A percentile compares a stretch with the other conserved stretches of the same genome.
These are phyloP conservation scores for Pythium pyrilobum DNA, from an alignment of 352 stramenopile genomes.

Conservation along the genomic window DNA sequence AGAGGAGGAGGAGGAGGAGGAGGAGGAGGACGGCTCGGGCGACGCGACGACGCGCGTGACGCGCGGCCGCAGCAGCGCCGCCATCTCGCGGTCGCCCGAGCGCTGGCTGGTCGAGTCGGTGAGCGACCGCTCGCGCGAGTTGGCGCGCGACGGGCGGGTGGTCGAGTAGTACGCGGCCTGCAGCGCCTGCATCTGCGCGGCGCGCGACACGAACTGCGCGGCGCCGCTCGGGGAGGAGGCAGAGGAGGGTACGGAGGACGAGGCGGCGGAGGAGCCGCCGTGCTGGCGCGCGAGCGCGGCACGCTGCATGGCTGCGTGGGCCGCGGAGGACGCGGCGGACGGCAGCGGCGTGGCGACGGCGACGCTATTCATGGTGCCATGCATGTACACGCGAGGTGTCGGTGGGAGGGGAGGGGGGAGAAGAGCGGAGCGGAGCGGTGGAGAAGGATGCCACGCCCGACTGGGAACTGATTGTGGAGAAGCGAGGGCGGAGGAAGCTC, in stretches of 20 bases:
- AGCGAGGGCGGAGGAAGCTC: background rate
- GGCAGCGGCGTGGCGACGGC: background rate
- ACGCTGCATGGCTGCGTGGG: conserved; percentile 19
- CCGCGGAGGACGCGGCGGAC: background rate
- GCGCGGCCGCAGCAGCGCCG: conserved; percentile 3
- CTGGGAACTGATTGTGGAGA: background rate
- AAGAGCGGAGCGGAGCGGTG: background rate
- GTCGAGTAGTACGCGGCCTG: conserved; percentile 15
- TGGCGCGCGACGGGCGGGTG: conserved; percentile 8
- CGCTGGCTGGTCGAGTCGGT: conserved; percentile 13
- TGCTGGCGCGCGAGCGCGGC: conserved; percentile 11
- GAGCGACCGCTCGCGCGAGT: conserved; percentile 13
- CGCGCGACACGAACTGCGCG: conserved; percentile 2
- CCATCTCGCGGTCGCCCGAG: background rate
- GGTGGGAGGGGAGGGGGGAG: background rate
- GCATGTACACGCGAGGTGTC: too few relatives aligned
- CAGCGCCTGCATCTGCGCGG: background rate
- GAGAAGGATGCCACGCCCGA: background rate
- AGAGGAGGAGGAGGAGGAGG: background rate
- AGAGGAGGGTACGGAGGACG: background rate
- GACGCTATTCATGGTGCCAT: conserved; percentile 24
- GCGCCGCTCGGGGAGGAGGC: background rate
- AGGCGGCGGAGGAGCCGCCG: background rate
- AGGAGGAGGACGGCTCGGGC: background rate
- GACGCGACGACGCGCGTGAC: conserved; percentile 1